Evolutionary conservation across 805 yeast species (phyloP).

Genomic region (Yarrowia keelungensis): DNA sequence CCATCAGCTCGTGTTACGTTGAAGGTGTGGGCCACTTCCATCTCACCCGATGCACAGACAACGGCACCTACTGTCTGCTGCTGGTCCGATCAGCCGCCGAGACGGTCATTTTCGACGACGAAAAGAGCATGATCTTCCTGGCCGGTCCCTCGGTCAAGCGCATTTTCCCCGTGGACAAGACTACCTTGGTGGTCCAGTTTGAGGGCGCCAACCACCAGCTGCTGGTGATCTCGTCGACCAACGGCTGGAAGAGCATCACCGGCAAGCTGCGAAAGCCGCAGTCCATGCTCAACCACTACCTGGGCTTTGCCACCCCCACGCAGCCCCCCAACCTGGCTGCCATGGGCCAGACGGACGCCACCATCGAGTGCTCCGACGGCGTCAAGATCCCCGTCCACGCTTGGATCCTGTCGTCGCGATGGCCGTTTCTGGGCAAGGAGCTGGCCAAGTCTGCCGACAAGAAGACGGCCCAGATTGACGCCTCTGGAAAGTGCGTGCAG

Average conservation of each 20-base stretch:
- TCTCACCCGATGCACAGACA: background rate
- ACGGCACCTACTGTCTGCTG: background rate
- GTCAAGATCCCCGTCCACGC: background rate
- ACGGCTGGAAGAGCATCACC: background rate
- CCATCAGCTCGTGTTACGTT: conserved; percentile 1
- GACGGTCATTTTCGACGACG: background rate
- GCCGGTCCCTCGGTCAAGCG: background rate
- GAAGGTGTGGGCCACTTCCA: background rate
- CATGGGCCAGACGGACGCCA: background rate
- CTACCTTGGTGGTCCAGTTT: background rate
- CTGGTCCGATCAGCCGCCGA: background rate
- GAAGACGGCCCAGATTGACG: background rate
- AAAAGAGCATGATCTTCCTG: background rate
- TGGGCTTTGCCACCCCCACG: background rate
- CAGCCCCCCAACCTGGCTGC: background rate
- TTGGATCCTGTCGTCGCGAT: background rate
- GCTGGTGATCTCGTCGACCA: background rate
- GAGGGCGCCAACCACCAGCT: background rate
- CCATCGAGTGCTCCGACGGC: background rate
- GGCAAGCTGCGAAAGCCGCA: background rate
- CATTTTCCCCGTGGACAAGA: background rate
- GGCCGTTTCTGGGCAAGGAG: background rate
- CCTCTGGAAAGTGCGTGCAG: background rate
- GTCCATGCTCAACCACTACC: background rate
- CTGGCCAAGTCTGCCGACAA: background rate